Base-by-base conservation (phyloP, 495 filamentous ascomycete species). In the Daldinia grandis region DNA sequence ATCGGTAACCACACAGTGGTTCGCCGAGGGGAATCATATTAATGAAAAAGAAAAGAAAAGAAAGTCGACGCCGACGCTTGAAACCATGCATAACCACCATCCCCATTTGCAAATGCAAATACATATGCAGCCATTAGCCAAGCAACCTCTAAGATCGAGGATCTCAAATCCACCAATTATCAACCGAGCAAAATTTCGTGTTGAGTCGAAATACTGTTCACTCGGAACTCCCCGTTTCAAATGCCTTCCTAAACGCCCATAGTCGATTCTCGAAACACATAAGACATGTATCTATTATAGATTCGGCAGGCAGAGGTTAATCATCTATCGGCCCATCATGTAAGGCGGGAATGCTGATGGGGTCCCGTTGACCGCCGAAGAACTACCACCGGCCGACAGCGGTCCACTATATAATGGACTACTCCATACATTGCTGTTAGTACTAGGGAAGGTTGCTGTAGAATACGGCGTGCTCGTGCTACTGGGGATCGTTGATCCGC, bases 81-180 rank as follows among this genome's bases (percentile, higher is more conserved):
- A 72, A 75, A 64, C 69, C 53, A 74, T 74, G 75, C 70, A 77
- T 53, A 64, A 58, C 65, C 54, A 71, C 66, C 67, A 72, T 68
- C 69, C 68, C 73, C 69, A 55, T 66, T 65, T 67, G 69, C 70
- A 75, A 77, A 77, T 73, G 66, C 72, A 61, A 73, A 35, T 72
- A 73, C 60, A 75, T 60, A 75, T 77, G 73, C 73, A 75, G 67
- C 71, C 73, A 71, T 71, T 73, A 77, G 64, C 73, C 73, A 75
- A 76, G 61, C 62, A 51, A 63, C 63, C 62, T 64, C 71, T 37
- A 60, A 40, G 47, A 50, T 68, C 42, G 62, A 58, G 62, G 51
- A 68, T 72, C 62, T 64, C 64, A 35, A 71, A 57, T 59, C 54
- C 58, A 55, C 31, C 62, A 57, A 37, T 37, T 57, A 31, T 56